Conservation (phyloP, 2,329 filamentous ascomycete species). For the Fusarium xylarioides region DNA sequence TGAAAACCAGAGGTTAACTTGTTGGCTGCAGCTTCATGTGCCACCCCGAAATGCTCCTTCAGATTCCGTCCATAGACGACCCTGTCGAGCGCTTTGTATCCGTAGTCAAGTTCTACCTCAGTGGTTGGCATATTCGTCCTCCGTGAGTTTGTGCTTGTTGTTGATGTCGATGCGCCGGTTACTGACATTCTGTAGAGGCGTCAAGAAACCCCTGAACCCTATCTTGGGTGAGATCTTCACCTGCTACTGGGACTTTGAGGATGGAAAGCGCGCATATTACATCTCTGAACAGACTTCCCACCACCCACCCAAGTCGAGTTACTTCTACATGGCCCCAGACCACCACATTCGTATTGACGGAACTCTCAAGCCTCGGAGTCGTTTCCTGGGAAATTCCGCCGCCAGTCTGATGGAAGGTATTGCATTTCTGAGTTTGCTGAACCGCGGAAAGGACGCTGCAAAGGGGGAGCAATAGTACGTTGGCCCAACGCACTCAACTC, state of each 20-base stretch:
- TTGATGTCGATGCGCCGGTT: conserved; percentile 1
- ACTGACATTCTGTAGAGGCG: conserved; percentile 69
- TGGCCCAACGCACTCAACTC: neutral
- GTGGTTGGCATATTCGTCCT: conserved; percentile 98
- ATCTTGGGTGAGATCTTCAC: conserved; percentile 95
- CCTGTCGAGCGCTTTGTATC: conserved; percentile 89
- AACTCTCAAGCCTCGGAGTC: conserved; percentile 92
- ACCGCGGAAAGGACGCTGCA: conserved; percentile 72
- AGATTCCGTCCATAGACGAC: conserved; percentile 87
- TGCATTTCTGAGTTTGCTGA: conserved; percentile 83
- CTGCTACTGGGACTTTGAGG: conserved; percentile 92
- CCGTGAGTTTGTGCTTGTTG: conserved; percentile 68
- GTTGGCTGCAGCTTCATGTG: conserved; percentile 86
- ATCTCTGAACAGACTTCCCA: conserved; percentile 98
- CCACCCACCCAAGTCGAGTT: conserved; percentile 97
- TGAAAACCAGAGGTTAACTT: conserved; percentile 14
- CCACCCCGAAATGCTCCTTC: conserved; percentile 93
- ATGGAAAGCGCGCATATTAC: conserved; percentile 90
- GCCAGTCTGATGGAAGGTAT: conserved; percentile 99
- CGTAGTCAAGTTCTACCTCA: conserved; percentile 97
- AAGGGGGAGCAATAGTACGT: conserved; percentile 88
- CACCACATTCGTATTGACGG: conserved; percentile 96
- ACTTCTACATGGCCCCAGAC: conserved; percentile 97
- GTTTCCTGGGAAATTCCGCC: conserved; percentile 95
- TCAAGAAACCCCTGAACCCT: conserved; percentile 98